phyloP scores from a whole-genome alignment of 306 rosid species.

The Dryas alaskensis region DNA sequence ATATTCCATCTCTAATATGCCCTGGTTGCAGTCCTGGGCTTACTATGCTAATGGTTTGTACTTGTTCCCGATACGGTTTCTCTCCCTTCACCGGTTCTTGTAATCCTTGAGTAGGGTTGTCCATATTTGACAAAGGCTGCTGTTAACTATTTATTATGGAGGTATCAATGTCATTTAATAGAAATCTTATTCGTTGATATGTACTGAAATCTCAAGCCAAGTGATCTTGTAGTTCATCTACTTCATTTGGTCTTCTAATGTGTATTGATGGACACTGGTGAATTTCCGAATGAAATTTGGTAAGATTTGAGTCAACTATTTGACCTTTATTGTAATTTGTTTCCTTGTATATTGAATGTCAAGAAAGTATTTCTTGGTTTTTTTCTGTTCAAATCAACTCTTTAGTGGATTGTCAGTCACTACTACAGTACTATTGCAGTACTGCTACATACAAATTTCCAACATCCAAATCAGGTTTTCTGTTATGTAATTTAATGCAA shows the following conservation, averaged over 20 bases:
- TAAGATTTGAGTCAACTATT: too few relatives aligned
- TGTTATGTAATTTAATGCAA: too few relatives aligned
- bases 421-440: too few relatives aligned
- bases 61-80: not conserved
- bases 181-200: slow-evolving; percentile 3
- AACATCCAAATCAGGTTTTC: too few relatives aligned
- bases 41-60: slow-evolving; percentile 8
- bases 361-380: too few relatives aligned
- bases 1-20: not conserved
- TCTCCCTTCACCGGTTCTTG: not conserved
- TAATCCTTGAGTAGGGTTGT: slow-evolving; percentile 17
- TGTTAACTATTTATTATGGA: not conserved
- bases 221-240: slow-evolving; percentile 22
- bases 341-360: too few relatives aligned
- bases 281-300: slow-evolving; percentile 18
- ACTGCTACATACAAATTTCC: too few relatives aligned
- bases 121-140: slow-evolving; percentile 2
- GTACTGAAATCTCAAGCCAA: slow-evolving; percentile 4
- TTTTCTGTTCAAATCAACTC: too few relatives aligned
- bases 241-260: slow-evolving; percentile 41
- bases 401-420: too few relatives aligned
- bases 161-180: not conserved
- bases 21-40: slow-evolving; percentile 7
- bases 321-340: too few relatives aligned
- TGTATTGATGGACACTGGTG: slow-evolving; percentile 41